Conservation (phyloP, 2,329 filamentous ascomycete species). For the Onygenales sp. region DNA sequence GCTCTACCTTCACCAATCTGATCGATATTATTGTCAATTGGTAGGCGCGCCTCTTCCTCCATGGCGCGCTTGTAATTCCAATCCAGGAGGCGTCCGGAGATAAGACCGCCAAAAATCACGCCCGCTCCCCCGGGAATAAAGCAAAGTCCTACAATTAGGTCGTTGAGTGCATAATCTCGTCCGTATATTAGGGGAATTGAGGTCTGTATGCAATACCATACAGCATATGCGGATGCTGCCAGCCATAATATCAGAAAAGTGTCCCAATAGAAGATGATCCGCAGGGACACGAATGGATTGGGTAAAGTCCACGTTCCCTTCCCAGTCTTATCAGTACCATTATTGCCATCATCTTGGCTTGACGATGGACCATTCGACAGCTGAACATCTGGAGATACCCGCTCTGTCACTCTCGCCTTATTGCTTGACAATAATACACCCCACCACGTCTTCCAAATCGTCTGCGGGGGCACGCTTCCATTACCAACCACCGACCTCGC, state of each 20-base stretch:
- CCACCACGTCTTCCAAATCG: neutral
- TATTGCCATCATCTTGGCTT: neutral
- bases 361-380: neutral
- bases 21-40: too few species aligned
- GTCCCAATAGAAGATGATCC: neutral
- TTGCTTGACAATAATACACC: neutral
- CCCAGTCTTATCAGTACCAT: neutral
- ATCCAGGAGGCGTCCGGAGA: slow-evolving; percentile 51
- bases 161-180: neutral
- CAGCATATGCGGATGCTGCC: slow-evolving; percentile 1
- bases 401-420: neutral
- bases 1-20: too few species aligned
- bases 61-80: slow-evolving; percentile 51
- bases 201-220: neutral
- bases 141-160: neutral
- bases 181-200: slow-evolving; percentile 1
- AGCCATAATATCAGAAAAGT: neutral
- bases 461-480: neutral
- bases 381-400: too few species aligned
- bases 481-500: neutral
- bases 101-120: neutral
- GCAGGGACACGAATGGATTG: neutral
- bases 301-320: neutral
- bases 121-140: neutral
- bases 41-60: too few species aligned